Base-by-base conservation (phyloP, 805 yeast genomes). In the Wickerhamiella cacticola region DNA sequence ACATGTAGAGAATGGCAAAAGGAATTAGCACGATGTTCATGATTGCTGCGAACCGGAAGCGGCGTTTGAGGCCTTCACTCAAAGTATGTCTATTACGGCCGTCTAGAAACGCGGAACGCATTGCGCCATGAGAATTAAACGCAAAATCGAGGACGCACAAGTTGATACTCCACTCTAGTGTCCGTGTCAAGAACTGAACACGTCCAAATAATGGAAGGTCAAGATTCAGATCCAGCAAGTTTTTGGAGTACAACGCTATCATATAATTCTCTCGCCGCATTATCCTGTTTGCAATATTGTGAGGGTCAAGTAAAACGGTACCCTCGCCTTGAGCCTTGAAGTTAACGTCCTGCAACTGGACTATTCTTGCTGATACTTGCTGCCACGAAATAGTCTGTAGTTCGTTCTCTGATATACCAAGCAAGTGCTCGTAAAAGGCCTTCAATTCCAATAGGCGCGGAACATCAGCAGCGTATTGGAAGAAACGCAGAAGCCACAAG, bases 191-290 rank as follows among this genome's bases (percentile, higher is more conserved):
- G 10, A 72, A 66, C 41, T 58, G 60, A 39, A 63, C 67, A 4
- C 64, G 58, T 12, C 65, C 63, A 28, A 66, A 64, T 3, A 69
- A 59, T 0, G 80, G 78, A 2, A 76, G 52, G 1, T 80, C 77
- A 15, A 86, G 60, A 0, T 82, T 71, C 21, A 84, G 66, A 57
- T 82, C 82, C 38, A 89, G 64, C 1, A 89, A 67, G 50, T 82
- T 77, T 55, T 79, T 83, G 63, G 86, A 88, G 57, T 84, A 79
- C 55, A 92, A 65, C 1, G 96, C 96, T 59, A 92, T 86, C 71
- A 87, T 72, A 62, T 88, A 92, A 60, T 92, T 92, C 52, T 92
- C 98, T 55, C 80, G 84, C 51, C 99, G 71, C 98, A 92, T 88
- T 49, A 92, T 82, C 50, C 98, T 70, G 60, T 92, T 94, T 12